Conservation (phyloP, 1,139 yeast species). For the Scheffersomyces insectosa region DNA sequence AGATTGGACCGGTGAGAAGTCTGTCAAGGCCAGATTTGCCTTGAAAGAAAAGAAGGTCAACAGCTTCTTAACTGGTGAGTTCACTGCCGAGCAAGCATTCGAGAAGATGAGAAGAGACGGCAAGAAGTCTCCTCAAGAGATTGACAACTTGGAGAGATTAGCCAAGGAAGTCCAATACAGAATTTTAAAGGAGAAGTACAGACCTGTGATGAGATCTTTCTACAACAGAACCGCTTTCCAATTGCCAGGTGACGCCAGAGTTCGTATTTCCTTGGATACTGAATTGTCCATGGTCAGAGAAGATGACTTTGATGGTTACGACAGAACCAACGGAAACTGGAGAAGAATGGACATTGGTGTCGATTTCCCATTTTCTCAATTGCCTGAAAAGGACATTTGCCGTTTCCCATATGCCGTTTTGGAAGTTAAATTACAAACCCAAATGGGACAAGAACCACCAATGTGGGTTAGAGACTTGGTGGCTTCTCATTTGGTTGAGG, state of each 20-base stretch:
- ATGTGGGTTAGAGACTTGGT: conserved; percentile 94
- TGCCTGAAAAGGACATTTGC: conserved; percentile 81
- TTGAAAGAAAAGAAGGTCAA: conserved; percentile 90
- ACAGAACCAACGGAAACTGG: conserved; percentile 93
- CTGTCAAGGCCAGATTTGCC: conserved; percentile 94
- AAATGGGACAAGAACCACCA: conserved; percentile 98
- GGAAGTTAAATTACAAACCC: conserved; percentile 96
- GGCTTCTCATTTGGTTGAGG: conserved; percentile 90
- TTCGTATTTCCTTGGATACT: conserved; percentile 94
- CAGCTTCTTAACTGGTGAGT: conserved; percentile 76
- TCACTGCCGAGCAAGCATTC: conserved; percentile 85
- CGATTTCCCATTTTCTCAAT: conserved; percentile 88
- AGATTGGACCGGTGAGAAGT: conserved; percentile 99
- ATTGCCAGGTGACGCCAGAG: conserved; percentile 98
- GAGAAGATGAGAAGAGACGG: conserved; percentile 93
- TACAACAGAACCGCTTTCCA: conserved; percentile 98
- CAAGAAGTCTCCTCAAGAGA: conserved; percentile 81
- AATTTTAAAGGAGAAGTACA: conserved; percentile 73
- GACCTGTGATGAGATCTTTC: conserved; percentile 95
- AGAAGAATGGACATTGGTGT: conserved; percentile 98
- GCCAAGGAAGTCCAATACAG: conserved; percentile 94
- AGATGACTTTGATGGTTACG: conserved; percentile 91
- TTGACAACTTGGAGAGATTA: conserved; percentile 86
- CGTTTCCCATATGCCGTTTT: conserved; percentile 96
- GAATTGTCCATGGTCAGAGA: conserved; percentile 95